These are phyloP conservation scores for Graphilbum ipis-grandicollis DNA, from an alignment of 2,329 filamentous ascomycete genomes.

Conservation along the genomic window DNA sequence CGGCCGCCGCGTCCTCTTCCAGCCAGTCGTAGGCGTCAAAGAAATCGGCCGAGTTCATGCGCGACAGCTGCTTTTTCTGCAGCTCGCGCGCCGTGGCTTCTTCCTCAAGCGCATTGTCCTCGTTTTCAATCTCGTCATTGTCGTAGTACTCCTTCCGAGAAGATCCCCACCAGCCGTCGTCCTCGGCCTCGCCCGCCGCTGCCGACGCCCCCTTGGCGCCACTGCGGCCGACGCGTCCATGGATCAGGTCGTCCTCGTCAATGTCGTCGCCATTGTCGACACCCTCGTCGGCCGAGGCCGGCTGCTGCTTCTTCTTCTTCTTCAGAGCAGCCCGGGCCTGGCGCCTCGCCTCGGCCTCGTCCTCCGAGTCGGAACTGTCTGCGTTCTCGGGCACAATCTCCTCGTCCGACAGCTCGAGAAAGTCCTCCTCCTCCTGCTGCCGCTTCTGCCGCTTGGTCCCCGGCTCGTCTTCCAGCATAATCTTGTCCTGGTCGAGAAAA, in stretches of 20 bases:
- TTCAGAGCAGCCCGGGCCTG: slow-evolving; percentile 12
- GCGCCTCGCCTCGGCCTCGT: slow-evolving; percentile 5
- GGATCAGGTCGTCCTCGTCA: too few species aligned
- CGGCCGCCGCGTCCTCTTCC: slow-evolving; percentile 18
- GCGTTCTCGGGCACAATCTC: slow-evolving; percentile 24
- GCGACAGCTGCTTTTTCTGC: slow-evolving; percentile 77
- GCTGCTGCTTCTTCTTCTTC: slow-evolving; percentile 3
- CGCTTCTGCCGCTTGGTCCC: slow-evolving; percentile 61
- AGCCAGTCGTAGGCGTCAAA: slow-evolving; percentile 85
- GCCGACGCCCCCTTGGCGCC: slow-evolving; percentile 32
- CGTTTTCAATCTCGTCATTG: slow-evolving; percentile 54
- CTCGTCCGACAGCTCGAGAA: slow-evolving; percentile 43
- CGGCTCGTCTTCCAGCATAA: slow-evolving; percentile 69
- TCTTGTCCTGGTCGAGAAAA: slow-evolving; percentile 69
- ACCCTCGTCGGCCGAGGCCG: slow-evolving; percentile 14
- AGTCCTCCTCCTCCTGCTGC: slow-evolving; percentile 37
- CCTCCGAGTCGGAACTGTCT: slow-evolving; percentile 11
- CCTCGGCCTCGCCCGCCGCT: slow-evolving; percentile 37
- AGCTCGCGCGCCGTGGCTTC: slow-evolving; percentile 77
- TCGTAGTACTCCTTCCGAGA: slow-evolving; percentile 87
- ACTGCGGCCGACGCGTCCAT: too few species aligned
- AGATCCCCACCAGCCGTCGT: slow-evolving; percentile 64
- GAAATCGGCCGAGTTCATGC: slow-evolving; percentile 85
- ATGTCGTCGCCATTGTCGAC: slow-evolving; percentile 39
- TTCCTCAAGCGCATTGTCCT: slow-evolving; percentile 65